Evolutionary conservation across 164 flowering plant genomes (phyloP).

Genomic region (Kalanchoe fedtschenkoi): DNA sequence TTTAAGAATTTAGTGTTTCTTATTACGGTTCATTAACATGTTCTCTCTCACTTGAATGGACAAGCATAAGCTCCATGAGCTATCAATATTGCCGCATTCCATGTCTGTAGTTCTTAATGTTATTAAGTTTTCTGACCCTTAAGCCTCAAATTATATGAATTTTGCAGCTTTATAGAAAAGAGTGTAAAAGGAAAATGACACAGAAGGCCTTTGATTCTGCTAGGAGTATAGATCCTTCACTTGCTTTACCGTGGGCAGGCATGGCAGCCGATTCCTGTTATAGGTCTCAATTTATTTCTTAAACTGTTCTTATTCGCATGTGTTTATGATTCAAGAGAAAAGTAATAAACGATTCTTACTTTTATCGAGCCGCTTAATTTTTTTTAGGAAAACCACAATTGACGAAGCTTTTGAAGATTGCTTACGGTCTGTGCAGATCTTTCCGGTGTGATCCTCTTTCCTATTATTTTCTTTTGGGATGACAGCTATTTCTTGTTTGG

Average conservation of each 20-base stretch:
- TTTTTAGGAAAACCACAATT: conserved; percentile 34
- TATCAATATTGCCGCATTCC: neutral
- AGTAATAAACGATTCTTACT: neutral
- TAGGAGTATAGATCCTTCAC: conserved; percentile 93
- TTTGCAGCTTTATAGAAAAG: conserved; percentile 58
- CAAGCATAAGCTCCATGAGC: neutral
- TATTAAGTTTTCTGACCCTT: neutral
- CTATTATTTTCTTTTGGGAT: neutral
- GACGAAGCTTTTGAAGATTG: conserved; percentile 91
- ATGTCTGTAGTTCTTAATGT: neutral
- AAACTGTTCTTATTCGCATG: neutral
- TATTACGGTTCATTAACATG: neutral
- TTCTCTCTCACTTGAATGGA: neutral
- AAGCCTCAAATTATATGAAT: conserved; percentile 9
- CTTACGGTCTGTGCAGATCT: conserved; percentile 65
- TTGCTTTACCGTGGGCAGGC: conserved; percentile 98
- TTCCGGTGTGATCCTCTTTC: conserved; percentile 51
- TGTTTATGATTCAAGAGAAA: neutral
- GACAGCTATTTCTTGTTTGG: neutral
- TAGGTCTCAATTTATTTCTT: conserved; percentile 30
- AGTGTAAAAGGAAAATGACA: conserved; percentile 43
- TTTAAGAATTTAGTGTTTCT: neutral
- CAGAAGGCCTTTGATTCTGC: conserved; percentile 84
- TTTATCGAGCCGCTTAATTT: neutral
- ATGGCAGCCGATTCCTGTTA: conserved; percentile 60